phyloP scores from a whole-genome alignment of 495 filamentous ascomycete genomes.

The Aspergillus nanangensis region DNA sequence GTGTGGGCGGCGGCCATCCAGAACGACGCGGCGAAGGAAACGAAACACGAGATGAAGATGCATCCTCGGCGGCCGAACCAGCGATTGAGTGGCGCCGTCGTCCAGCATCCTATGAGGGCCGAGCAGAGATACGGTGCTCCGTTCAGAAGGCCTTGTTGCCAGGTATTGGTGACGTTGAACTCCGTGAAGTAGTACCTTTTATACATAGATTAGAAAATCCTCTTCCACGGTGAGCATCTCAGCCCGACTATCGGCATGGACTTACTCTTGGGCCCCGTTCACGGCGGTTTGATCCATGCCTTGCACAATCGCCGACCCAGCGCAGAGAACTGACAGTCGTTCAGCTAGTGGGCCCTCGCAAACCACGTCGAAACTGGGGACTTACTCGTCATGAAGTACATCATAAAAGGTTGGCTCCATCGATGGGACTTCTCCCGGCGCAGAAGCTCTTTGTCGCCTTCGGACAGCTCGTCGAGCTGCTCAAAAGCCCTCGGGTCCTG shows the following conservation, averaged over 20 bases:
- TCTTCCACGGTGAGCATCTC: too few species aligned
- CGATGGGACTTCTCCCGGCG: slow-evolving; percentile 54
- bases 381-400: slow-evolving; percentile 57
- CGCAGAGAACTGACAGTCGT: slow-evolving; percentile 5
- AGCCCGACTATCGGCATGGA: too few species aligned
- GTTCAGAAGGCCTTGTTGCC: slow-evolving; percentile 56
- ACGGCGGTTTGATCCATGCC: slow-evolving; percentile 59
- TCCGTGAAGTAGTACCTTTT: slow-evolving; percentile 13
- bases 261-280: slow-evolving; percentile 44
- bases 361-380: slow-evolving; percentile 33
- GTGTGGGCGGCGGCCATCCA: slow-evolving; percentile 72
- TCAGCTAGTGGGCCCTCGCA: slow-evolving; percentile 29
- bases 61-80: slow-evolving; percentile 77
- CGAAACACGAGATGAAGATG: slow-evolving; percentile 70
- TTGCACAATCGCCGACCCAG: slow-evolving; percentile 22
- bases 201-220: too few species aligned
- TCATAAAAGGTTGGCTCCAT: slow-evolving; percentile 58
- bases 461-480: slow-evolving; percentile 31
- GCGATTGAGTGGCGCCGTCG: slow-evolving; percentile 76
- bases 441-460: slow-evolving; percentile 48
- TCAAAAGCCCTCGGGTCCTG: slow-evolving; percentile 44
- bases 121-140: slow-evolving; percentile 71
- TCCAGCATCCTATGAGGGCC: slow-evolving; percentile 76
- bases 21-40: slow-evolving; percentile 65
- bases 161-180: slow-evolving; percentile 23